Evolutionary conservation across 148 eudicot species (phyloP).

Genomic region (Chenopodium album): DNA sequence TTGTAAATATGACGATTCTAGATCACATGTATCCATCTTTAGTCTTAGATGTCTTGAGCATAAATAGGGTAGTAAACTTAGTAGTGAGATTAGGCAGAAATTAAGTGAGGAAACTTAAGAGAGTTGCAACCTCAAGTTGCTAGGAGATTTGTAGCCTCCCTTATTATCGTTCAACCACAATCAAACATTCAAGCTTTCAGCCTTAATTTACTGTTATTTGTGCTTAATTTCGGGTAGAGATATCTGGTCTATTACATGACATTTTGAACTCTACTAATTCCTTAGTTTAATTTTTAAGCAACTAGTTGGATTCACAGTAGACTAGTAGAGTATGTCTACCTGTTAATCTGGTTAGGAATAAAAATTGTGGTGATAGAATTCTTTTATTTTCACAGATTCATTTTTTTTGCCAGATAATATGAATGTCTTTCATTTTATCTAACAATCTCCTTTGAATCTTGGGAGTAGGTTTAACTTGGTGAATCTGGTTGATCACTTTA

Average conservation of each 20-base stretch:
- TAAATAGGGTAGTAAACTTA: too few species aligned
- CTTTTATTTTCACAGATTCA: not conserved
- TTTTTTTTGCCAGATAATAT: not conserved
- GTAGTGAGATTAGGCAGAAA: too few species aligned
- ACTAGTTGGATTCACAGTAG: not conserved
- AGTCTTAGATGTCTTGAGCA: too few species aligned
- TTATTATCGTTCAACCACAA: too few species aligned
- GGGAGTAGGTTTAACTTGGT: constrained; percentile 68
- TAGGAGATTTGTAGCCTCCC: too few species aligned
- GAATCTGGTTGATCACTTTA: constrained; percentile 80
- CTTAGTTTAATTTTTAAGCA: not conserved
- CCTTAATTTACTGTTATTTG: too few species aligned
- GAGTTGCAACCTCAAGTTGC: too few species aligned
- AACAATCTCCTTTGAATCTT: not conserved
- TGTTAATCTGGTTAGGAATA: not conserved
- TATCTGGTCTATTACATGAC: not conserved
- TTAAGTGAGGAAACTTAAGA: too few species aligned
- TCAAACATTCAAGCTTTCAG: too few species aligned
- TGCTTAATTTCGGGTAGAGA: too few species aligned
- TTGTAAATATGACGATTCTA: too few species aligned
- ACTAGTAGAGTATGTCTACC: not conserved
- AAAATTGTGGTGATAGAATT: not conserved
- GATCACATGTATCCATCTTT: too few species aligned
- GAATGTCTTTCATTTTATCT: constrained; percentile 8
- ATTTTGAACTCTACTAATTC: not conserved